Percentiles rank a stretch among this genome's conserved stretches.
Conservation (phyloP, 2,329 filamentous ascomycete species). For the Thelonectria rubi region DNA sequence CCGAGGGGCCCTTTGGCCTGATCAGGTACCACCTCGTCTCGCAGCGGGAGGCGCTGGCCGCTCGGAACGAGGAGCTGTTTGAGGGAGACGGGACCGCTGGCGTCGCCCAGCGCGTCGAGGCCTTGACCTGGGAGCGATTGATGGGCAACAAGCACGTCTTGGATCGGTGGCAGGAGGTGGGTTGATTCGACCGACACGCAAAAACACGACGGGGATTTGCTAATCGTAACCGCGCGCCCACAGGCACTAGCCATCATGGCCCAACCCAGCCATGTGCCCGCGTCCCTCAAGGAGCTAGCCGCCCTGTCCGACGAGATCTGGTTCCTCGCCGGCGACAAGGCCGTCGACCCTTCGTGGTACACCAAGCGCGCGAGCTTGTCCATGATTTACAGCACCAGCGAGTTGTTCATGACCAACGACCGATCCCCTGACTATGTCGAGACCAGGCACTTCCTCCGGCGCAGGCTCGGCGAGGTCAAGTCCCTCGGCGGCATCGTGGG, state of each 20-base stretch:
- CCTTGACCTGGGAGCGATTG: slow-evolving; percentile 79
- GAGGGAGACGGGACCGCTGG: slow-evolving; percentile 50
- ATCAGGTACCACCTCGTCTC: slow-evolving; percentile 79
- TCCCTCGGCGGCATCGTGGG: slow-evolving; percentile 69
- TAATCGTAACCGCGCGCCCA: slow-evolving; percentile 23
- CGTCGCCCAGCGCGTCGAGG: slow-evolving; percentile 72
- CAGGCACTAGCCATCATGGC: slow-evolving; percentile 92
- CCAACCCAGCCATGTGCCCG: slow-evolving; percentile 78
- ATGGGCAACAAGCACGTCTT: slow-evolving; percentile 77
- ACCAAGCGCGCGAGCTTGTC: slow-evolving; percentile 66
- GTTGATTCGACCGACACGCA: slow-evolving; percentile 38
- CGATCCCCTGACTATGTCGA: slow-evolving; percentile 75
- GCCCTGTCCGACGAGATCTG: slow-evolving; percentile 91
- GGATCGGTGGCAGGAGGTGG: slow-evolving; percentile 85
- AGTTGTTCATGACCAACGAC: slow-evolving; percentile 96
- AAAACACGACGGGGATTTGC: background rate
- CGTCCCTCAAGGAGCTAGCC: slow-evolving; percentile 81
- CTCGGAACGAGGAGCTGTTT: slow-evolving; percentile 52
- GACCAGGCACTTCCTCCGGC: slow-evolving; percentile 81
- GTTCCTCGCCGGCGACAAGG: slow-evolving; percentile 82
- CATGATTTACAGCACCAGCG: slow-evolving; percentile 73
- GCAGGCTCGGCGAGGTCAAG: slow-evolving; percentile 76
- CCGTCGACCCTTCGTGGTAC: slow-evolving; percentile 91
- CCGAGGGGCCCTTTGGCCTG: slow-evolving; percentile 81
- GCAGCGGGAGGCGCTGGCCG: slow-evolving; percentile 69